phyloP scores from a whole-genome alignment of 495 filamentous ascomycete species.

The Viridothelium virens region DNA sequence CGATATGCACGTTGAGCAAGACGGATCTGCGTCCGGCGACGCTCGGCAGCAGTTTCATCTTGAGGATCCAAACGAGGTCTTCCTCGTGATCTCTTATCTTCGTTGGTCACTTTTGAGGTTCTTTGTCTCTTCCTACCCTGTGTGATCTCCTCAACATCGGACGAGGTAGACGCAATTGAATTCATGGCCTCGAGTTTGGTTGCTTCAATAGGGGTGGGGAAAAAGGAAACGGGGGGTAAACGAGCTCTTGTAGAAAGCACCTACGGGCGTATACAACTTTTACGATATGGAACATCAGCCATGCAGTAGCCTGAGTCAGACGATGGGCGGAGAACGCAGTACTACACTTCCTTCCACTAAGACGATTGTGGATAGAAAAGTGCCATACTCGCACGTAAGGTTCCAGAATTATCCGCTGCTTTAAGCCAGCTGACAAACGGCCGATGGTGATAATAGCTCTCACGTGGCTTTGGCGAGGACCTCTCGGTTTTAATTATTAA shows the following conservation, averaged over 20 bases:
- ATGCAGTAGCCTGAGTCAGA: neutral
- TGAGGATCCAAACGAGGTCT: slow-evolving; percentile 62
- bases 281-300: neutral
- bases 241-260: neutral
- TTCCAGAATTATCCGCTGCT: neutral
- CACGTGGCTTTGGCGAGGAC: no score
- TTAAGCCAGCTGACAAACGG: slow-evolving; percentile 5
- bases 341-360: neutral
- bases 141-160: neutral
- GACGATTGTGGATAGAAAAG: neutral
- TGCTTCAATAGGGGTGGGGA: neutral
- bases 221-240: neutral
- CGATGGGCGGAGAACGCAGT: neutral
- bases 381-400: neutral
- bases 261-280: slow-evolving; percentile 1
- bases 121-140: neutral
- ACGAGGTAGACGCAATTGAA: neutral
- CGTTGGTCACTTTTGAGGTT: slow-evolving; percentile 19
- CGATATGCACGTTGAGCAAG: slow-evolving; percentile 80
- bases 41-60: slow-evolving; percentile 58
- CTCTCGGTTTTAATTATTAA: neutral
- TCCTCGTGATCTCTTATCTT: slow-evolving; percentile 43
- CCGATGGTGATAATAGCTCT: neutral
- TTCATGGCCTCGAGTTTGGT: neutral
- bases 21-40: slow-evolving; percentile 78